Evolutionary conservation across 163 green algal species (phyloP), one percentile per base, ranked within the genome.

Genomic region (Chlorella variabilis): DNA sequence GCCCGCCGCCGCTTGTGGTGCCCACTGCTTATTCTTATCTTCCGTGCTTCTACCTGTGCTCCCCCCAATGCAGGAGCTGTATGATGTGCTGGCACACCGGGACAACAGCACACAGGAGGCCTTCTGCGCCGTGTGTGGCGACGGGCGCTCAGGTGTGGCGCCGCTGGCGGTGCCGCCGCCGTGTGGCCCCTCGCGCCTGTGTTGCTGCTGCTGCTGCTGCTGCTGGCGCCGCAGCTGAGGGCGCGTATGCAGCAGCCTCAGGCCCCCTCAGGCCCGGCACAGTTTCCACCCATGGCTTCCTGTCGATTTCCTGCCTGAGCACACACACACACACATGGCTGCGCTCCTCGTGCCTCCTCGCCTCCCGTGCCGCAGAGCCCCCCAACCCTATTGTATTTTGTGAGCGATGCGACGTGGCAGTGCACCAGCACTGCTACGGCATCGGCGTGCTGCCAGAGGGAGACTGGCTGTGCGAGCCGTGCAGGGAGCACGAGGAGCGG

Each of bases 361-460:
- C 17, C 31, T 34, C 54, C 25, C 21, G 13, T 41, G 25, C 56
- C 36, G 56, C 75, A 82, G 89, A 91, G 49, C 77, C 91, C 8
- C 91, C 91, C 78, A 98, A 99, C 82, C 69, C 94, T 51, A 99
- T 99, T 58, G 82, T 99, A 38, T 99, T 98, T 75, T 99, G 96
- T 84, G 96, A 99, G 85, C 94, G 95, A 63, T 99, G 96, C 85
- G 95, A 98, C 76, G 76, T 98, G 38, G 91, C 90, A 0, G 96
- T 99, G 81, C 96, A 99, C 90, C 96, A 99, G 89, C 56, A 88
- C 39, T 98, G 95, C 91, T 98, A 98, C 87, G 90, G 89, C 33
- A 83, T 98, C 21, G 34, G 42, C 21, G 83, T 89, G 73, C 87
- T 98, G 42, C 94, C 94, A 7, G 84, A 88, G 31, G 91, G 88